Conservation (phyloP, 192 early-diverging fungal species). For the Helicostylum pulchrum region DNA sequence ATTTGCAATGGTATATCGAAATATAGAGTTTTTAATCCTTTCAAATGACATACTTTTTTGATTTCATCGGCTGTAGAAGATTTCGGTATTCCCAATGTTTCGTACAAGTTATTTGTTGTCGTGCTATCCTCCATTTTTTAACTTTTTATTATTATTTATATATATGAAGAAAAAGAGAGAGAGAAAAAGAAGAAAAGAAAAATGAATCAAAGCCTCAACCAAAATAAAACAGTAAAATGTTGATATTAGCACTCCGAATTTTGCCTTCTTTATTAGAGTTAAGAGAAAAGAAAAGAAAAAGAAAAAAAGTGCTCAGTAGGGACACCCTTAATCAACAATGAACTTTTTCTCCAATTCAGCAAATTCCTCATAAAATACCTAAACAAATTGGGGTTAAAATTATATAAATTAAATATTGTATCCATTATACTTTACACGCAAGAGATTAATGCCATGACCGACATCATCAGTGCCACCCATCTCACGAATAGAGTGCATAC, state of each 20-base stretch:
- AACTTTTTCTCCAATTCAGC: constrained; percentile 46
- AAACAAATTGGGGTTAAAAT: constrained; percentile 14
- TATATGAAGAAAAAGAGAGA: constrained; percentile 2
- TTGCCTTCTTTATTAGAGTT: too few species aligned
- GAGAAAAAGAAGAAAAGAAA: not conserved
- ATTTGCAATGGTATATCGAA: too few species aligned
- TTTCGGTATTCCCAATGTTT: constrained; percentile 47
- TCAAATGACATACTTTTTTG: constrained; percentile 40
- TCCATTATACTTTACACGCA: constrained; percentile 53
- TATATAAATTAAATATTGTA: not conserved
- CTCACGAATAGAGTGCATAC: constrained; percentile 98
- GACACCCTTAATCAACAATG: constrained; percentile 51
- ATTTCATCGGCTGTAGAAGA: constrained; percentile 53
- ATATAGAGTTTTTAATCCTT: not conserved
- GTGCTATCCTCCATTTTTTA: constrained; percentile 49
- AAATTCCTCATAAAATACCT: constrained; percentile 66
- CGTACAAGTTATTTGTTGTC: constrained; percentile 53
- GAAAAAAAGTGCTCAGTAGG: not conserved
- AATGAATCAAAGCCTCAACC: constrained; percentile 3
- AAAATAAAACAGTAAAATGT: not conserved
- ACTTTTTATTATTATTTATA: too few species aligned
- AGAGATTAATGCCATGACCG: constrained; percentile 76
- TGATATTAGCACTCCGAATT: too few species aligned
- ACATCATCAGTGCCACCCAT: constrained; percentile 87
- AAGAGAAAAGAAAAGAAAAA: not conserved